Conservation (phyloP, 768 basidiomycete genomes). For the Auricularia cornea region DNA sequence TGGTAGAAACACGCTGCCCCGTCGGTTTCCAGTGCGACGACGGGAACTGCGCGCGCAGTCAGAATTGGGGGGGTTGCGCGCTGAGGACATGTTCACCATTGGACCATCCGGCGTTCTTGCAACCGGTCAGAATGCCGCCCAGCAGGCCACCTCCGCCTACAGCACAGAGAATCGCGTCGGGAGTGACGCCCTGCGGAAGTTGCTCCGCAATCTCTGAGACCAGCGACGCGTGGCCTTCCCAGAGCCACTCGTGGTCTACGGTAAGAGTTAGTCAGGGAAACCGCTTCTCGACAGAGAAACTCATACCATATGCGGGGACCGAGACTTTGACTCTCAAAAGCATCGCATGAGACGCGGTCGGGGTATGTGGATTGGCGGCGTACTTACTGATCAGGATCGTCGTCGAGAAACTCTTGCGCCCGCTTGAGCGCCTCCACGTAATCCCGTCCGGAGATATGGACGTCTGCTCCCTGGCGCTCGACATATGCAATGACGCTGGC, state of each 20-base stretch:
- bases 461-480: constrained; percentile 44
- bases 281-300: background rate
- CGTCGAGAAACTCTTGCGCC: constrained; percentile 38
- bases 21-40: constrained; percentile 60
- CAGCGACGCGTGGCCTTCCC: constrained; percentile 76
- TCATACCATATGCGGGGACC: constrained; percentile 52
- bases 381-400: constrained; percentile 47
- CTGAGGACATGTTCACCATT: constrained; percentile 38
- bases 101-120: constrained; percentile 55
- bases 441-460: constrained; percentile 47
- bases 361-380: background rate
- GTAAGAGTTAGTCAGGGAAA: background rate
- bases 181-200: constrained; percentile 33
- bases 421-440: constrained; percentile 50
- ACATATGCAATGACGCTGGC: constrained; percentile 24
- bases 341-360: constrained; percentile 1
- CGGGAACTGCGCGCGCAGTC: constrained; percentile 38
- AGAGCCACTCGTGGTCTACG: constrained; percentile 38
- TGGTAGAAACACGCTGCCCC: constrained; percentile 71
- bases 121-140: constrained; percentile 64
- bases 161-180: constrained; percentile 68
- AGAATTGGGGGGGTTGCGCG: background rate
- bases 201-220: constrained; percentile 53
- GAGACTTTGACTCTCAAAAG: constrained; percentile 38
- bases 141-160: constrained; percentile 70